A percentile compares a stretch with the other conserved stretches of the same genome.
These are phyloP conservation scores for Candida schatavii DNA, from an alignment of 805 yeast genomes.

Conservation along the genomic window DNA sequence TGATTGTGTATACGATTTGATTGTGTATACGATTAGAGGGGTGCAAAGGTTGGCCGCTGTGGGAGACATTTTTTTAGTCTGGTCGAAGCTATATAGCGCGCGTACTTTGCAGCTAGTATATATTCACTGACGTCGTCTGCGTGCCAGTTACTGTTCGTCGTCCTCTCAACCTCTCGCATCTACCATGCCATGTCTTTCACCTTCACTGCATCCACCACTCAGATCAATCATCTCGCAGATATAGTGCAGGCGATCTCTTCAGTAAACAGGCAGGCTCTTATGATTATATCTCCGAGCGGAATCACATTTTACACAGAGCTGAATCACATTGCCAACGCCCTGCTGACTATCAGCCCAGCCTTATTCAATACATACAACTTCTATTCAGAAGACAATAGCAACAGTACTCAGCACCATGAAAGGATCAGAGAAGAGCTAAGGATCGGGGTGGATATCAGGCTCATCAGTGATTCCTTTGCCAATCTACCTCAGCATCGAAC, in stretches of 20 bases:
- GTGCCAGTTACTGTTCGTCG: too few relatives aligned
- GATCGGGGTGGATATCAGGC: slow-evolving; percentile 36
- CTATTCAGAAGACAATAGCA: slow-evolving; percentile 9
- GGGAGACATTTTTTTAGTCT: too few relatives aligned
- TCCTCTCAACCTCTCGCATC: background rate
- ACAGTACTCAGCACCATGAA: slow-evolving; percentile 6
- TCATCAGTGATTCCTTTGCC: slow-evolving; percentile 34
- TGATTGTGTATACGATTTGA: too few relatives aligned
- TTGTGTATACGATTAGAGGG: too few relatives aligned
- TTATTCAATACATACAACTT: slow-evolving; percentile 31
- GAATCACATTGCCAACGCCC: slow-evolving; percentile 36
- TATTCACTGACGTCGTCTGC: too few relatives aligned
- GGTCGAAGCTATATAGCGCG: too few relatives aligned
- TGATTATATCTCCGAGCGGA: slow-evolving; percentile 31
- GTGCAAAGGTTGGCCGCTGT: too few relatives aligned
- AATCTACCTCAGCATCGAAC: slow-evolving; percentile 27
- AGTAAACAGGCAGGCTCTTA: slow-evolving; percentile 31
- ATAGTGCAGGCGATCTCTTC: slow-evolving; percentile 30
- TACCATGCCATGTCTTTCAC: slow-evolving; percentile 2
- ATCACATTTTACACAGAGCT: slow-evolving; percentile 32
- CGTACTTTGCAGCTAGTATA: too few relatives aligned
- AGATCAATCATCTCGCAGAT: slow-evolving; percentile 37
- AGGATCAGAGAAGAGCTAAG: slow-evolving; percentile 11
- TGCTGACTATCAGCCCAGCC: slow-evolving; percentile 34
- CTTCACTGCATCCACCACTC: slow-evolving; percentile 37